Percentiles rank a stretch among this genome's conserved stretches.
Evolutionary conservation across 2,329 filamentous ascomycete species (phyloP).

Genomic region (Trematosphaeria pertusa): DNA sequence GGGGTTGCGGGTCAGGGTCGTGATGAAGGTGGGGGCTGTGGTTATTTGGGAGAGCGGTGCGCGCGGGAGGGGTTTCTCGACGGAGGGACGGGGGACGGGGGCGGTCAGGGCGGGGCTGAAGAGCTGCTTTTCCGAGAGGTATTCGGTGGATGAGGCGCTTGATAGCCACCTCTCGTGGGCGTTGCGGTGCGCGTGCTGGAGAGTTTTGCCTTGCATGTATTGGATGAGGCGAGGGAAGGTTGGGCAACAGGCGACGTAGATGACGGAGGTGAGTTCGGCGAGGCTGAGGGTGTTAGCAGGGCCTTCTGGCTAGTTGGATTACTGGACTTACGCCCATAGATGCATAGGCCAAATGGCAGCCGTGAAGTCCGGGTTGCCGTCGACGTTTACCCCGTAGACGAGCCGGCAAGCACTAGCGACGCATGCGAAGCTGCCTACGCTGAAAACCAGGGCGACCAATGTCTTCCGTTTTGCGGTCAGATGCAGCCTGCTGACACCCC

Average conservation of each 20-base stretch:
- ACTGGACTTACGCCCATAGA: constrained; percentile 15
- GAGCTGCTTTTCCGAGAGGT: constrained; percentile 1
- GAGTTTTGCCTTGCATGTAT: constrained; percentile 11
- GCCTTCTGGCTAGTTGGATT: neutral
- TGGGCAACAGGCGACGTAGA: constrained; percentile 14
- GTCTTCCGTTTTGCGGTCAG: constrained; percentile 9
- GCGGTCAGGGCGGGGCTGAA: constrained; percentile 1
- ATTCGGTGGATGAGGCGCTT: constrained; percentile 2
- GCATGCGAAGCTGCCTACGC: constrained; percentile 16
- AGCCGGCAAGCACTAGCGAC: constrained; percentile 15
- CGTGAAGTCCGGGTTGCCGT: constrained; percentile 7
- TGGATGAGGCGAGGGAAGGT: constrained; percentile 16
- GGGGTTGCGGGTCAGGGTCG: neutral
- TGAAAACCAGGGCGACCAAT: constrained; percentile 9
- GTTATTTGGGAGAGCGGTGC: neutral
- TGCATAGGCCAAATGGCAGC: constrained; percentile 12
- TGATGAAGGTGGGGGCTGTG: neutral
- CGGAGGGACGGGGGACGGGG: neutral
- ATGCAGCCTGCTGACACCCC: constrained; percentile 13
- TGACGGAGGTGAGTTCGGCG: constrained; percentile 14
- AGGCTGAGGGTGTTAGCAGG: constrained; percentile 3
- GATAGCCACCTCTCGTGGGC: constrained; percentile 6
- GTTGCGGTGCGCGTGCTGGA: constrained; percentile 1
- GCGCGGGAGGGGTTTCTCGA: constrained; percentile 1
- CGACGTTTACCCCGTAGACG: constrained; percentile 11